Percentiles rank a stretch among this genome's conserved stretches.
phyloP scores from a whole-genome alignment of 345 rosid species.

The Brassica rapa region DNA sequence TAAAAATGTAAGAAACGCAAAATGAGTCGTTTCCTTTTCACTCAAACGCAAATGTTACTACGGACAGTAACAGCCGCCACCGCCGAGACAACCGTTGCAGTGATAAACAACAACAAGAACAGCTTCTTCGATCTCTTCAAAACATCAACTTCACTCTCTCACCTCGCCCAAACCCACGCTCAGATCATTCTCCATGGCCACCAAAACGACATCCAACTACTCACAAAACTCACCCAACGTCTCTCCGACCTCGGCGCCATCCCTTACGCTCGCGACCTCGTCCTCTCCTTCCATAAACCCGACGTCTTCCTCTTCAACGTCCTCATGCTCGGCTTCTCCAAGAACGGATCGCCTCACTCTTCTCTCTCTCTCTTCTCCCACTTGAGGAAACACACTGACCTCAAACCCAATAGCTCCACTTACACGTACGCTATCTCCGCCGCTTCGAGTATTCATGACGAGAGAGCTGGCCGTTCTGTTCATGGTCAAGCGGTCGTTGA shows the following conservation, averaged over 20 bases:
- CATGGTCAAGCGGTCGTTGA: constrained; percentile 56
- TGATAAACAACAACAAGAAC: constrained; percentile 38
- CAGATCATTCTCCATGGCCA: constrained; percentile 58
- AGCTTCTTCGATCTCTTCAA: constrained; percentile 50
- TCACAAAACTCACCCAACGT: constrained; percentile 72
- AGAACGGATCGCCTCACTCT: constrained; percentile 42
- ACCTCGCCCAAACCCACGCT: constrained; percentile 64
- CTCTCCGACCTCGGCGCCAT: constrained; percentile 62
- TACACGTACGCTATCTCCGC: constrained; percentile 59
- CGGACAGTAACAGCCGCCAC: constrained; percentile 27
- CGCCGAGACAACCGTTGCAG: constrained; percentile 21
- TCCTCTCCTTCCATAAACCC: constrained; percentile 58
- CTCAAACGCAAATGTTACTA: constrained; percentile 30
- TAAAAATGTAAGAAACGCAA: background rate
- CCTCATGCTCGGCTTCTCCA: constrained; percentile 60
- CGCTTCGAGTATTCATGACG: constrained; percentile 46
- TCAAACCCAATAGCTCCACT: constrained; percentile 63
- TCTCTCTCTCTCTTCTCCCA: constrained; percentile 55
- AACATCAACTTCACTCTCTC: constrained; percentile 48
- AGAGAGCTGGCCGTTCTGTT: constrained; percentile 46
- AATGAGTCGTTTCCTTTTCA: background rate
- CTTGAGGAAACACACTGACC: constrained; percentile 45
- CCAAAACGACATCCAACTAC: constrained; percentile 50
- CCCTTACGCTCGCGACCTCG: constrained; percentile 52
- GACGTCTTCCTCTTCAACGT: constrained; percentile 78